These are phyloP conservation scores for Lophiostoma macrostomum DNA, from an alignment of 495 filamentous ascomycete genomes.

Conservation along the genomic window DNA sequence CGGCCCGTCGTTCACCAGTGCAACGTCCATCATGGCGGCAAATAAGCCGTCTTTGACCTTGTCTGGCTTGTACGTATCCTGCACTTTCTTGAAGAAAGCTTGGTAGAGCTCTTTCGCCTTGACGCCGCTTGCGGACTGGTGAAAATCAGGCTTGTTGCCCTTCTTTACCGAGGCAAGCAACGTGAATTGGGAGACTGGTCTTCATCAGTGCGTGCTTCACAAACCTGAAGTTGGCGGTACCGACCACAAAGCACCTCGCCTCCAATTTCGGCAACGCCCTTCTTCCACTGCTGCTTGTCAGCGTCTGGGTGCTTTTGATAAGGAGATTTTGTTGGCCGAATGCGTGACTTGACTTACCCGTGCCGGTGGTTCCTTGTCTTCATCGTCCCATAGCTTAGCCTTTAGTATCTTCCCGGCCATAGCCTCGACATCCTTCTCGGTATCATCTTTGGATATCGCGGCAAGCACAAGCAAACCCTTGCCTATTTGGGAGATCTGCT, in stretches of 20 bases:
- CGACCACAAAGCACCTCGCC: conserved; percentile 89
- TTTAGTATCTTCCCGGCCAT: conserved; percentile 85
- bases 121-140: conserved; percentile 73
- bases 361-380: conserved; percentile 50
- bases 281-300: conserved; percentile 67
- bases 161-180: conserved; percentile 89
- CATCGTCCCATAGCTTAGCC: conserved; percentile 83
- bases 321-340: neutral
- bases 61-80: conserved; percentile 66
- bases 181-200: conserved; percentile 94
- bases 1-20: conserved; percentile 88
- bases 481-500: conserved; percentile 84
- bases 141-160: conserved; percentile 92
- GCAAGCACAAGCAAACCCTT: conserved; percentile 89
- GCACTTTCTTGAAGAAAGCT: conserved; percentile 72
- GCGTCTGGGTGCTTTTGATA: conserved; percentile 11
- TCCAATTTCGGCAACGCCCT: conserved; percentile 76
- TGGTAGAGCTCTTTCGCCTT: conserved; percentile 80
- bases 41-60: conserved; percentile 93
- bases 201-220: neutral
- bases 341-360: conserved; percentile 28
- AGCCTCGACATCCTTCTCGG: conserved; percentile 77
- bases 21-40: conserved; percentile 98
- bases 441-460: conserved; percentile 86
- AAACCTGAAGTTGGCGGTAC: conserved; percentile 27